phyloP scores from a whole-genome alignment of 805 yeast species.

The Yamadazyma sp. region DNA sequence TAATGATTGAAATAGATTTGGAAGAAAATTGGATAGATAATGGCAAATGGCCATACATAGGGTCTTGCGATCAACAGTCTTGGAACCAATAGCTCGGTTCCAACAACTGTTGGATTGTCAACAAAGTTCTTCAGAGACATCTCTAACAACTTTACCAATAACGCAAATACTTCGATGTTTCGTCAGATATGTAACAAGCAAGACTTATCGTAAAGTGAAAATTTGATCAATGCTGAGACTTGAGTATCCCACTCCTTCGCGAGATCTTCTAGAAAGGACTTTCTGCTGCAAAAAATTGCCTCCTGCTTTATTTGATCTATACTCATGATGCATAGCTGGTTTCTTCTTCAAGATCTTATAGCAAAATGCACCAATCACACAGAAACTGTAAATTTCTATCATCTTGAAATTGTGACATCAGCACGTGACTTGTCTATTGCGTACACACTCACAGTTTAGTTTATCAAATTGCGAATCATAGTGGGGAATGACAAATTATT shows the following conservation, averaged over 20 bases:
- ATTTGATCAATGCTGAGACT: not conserved
- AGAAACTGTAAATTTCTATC: too few relatives aligned
- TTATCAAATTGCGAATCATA: not conserved
- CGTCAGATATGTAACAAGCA: too few relatives aligned
- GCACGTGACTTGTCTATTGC: too few relatives aligned
- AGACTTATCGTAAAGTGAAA: too few relatives aligned
- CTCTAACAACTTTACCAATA: not conserved
- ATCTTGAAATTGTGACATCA: too few relatives aligned
- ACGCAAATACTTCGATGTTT: constrained; percentile 2
- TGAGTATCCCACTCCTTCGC: constrained; percentile 5
- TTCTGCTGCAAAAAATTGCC: too few relatives aligned
- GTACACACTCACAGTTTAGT: too few relatives aligned
- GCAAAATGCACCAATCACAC: too few relatives aligned
- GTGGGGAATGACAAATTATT: not conserved
- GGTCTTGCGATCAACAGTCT: constrained; percentile 62
- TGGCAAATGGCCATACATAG: constrained; percentile 78
- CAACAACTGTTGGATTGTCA: constrained; percentile 67
- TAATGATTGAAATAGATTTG: constrained; percentile 67
- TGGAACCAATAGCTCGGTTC: constrained; percentile 74
- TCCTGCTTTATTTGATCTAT: too few relatives aligned
- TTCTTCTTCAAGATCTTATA: too few relatives aligned
- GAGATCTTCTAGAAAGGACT: constrained; percentile 2
- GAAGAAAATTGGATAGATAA: constrained; percentile 71
- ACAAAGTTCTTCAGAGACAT: constrained; percentile 41
- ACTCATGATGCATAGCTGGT: too few relatives aligned